Evolutionary conservation across 345 rosid genomes (phyloP), one percentile per base, ranked within the genome.

Genomic region (Ceriops tagal): DNA sequence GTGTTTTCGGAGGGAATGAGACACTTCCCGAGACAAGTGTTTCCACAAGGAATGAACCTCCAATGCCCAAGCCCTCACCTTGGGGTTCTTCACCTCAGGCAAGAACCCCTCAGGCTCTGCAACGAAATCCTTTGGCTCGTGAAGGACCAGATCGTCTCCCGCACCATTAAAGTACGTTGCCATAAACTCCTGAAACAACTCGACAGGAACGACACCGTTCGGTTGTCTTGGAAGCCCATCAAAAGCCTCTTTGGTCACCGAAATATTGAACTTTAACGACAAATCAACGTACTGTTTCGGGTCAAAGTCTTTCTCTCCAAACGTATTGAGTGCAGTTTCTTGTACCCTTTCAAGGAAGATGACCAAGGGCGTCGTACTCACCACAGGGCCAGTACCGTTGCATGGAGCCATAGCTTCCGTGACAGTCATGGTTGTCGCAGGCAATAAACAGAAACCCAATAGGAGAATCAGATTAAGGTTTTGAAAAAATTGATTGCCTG

Each of bases 11-110:
- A 89, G 93, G 2, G 86, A 76, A 46, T 61, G 76, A 6, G 97
- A 83, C 31, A 89, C 84, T 68, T 67, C 81, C 78, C 88, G 61
- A 64, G 88, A 84, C 74, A 96, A 79, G 65, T 77, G 86, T 74
- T 75, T 89, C 99, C 99, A 96, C 24, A 92, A 78, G 5, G 81
- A 64, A 81, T 95, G 97, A n/a, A 95, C 84, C 75, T 85, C 83
- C 53, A 87, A 69, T 4, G 98, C 98, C 99, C 99, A 92, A 4
- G 70, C 79, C 69, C 92, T 85, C 65, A 90, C 91, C 67, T 66
- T 58, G 1, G 74, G 53, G 71, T 85, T 84, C 89, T 85, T 80
- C 68, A 96, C 98, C 67, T 80, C 78, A 6, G 83, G 82, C 85
- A 96, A 76, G 71, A 96, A 96, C 9, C 84, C 85, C 0, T 73